Evolutionary conservation across 495 filamentous ascomycete genomes (phyloP).

Genomic region (Cercophora samala): DNA sequence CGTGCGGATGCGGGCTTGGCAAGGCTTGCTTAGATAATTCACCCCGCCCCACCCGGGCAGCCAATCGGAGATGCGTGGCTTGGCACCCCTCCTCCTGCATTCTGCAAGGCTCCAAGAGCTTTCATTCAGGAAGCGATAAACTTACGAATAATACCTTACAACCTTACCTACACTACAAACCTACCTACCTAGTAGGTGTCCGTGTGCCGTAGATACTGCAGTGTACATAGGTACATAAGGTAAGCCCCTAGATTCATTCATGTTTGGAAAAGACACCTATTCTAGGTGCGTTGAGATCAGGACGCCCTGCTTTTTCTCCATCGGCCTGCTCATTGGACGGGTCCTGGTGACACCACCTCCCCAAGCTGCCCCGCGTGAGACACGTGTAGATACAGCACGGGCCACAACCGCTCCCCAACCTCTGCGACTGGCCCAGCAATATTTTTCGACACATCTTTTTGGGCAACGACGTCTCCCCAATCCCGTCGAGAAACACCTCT

Average conservation of each 20-base stretch:
- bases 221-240: no score
- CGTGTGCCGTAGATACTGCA: no score
- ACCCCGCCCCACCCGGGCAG: no score
- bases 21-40: background rate
- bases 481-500: background rate
- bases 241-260: no score
- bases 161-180: no score
- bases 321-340: conserved; percentile 3
- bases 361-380: conserved; percentile 6
- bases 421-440: background rate
- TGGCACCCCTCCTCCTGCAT: background rate
- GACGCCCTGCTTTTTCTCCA: conserved; percentile 6
- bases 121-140: no score
- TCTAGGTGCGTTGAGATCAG: no score
- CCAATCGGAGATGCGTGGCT: background rate
- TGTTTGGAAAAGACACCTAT: no score
- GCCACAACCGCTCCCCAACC: conserved; percentile 2
- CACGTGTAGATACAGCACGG: conserved; percentile 10
- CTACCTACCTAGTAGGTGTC: no score
- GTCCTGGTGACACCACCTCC: background rate
- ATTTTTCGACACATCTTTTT: conserved; percentile 4
- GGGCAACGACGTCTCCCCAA: conserved; percentile 1
- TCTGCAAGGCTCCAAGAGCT: background rate
- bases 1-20: background rate
- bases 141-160: no score